phyloP scores from a whole-genome alignment of 257 asterid species.

The Fraxinus anomala region DNA sequence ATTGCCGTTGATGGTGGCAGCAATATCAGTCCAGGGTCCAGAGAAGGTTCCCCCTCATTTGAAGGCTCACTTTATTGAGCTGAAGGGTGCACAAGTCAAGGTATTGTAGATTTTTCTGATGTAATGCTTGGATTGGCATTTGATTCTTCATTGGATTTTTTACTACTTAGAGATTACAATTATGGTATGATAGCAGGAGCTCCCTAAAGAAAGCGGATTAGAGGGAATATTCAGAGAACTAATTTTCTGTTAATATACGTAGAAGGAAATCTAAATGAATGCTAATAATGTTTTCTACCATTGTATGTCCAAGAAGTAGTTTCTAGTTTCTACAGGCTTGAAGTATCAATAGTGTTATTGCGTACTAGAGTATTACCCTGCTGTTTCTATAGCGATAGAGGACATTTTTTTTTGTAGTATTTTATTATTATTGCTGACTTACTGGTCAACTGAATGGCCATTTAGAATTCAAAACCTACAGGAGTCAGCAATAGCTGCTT shows the following conservation, averaged over 20 bases:
- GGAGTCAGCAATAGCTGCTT: neutral
- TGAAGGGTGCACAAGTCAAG: constrained; percentile 98
- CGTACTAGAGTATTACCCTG: neutral
- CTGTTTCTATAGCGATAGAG: neutral
- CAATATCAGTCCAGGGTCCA: constrained; percentile 97
- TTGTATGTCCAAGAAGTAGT: neutral
- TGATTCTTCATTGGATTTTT: constrained; percentile 4
- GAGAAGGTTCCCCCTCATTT: constrained; percentile 85
- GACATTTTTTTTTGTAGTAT: neutral
- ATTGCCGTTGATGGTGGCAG: constrained; percentile 92
- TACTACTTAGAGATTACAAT: neutral
- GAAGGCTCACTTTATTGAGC: constrained; percentile 88
- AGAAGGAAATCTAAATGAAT: neutral
- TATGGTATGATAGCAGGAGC: neutral
- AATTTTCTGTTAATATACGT: neutral
- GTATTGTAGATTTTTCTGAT: constrained; percentile 37
- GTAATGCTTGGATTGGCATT: constrained; percentile 24
- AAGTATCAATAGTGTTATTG: neutral
- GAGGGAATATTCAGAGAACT: neutral
- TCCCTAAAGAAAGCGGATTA: neutral
- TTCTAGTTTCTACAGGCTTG: neutral
- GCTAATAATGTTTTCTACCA: neutral
- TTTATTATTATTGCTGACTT: neutral
- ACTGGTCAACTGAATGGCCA: neutral
- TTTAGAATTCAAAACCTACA: neutral